phyloP scores from a whole-genome alignment of 192 early-diverging fungal species.

The Oehlia diaphana region DNA sequence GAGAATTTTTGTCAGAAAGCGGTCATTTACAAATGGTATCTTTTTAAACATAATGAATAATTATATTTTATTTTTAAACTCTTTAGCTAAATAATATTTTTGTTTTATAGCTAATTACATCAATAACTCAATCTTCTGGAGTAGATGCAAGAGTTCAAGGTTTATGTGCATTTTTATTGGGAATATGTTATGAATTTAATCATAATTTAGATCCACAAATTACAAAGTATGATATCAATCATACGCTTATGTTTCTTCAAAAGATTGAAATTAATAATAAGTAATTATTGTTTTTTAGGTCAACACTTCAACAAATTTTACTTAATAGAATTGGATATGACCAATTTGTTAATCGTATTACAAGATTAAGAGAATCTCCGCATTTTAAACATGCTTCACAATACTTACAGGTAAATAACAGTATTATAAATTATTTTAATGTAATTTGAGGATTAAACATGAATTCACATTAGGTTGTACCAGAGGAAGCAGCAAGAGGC shows the following conservation, averaged over 20 bases:
- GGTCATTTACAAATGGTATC: constrained; percentile 88
- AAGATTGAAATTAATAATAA: constrained; percentile 4
- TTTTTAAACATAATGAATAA: not conserved
- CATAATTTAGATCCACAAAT: constrained; percentile 77
- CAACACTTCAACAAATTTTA: constrained; percentile 80
- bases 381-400: constrained; percentile 75
- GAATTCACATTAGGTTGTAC: constrained; percentile 42
- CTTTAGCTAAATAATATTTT: not conserved
- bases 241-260: not conserved
- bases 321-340: constrained; percentile 85
- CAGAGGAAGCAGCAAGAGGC: constrained; percentile 59
- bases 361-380: constrained; percentile 81
- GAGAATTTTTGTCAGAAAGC: constrained; percentile 85
- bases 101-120: constrained; percentile 73
- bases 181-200: constrained; percentile 88
- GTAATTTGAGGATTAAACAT: not conserved
- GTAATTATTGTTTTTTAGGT: constrained; percentile 33
- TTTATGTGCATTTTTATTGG: constrained; percentile 81
- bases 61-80: not conserved
- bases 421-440: not conserved
- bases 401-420: constrained; percentile 48
- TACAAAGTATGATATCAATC: constrained; percentile 41
- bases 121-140: constrained; percentile 84
- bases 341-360: constrained; percentile 79
- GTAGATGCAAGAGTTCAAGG: constrained; percentile 89